Evolutionary conservation across 179 eudicot genomes (phyloP).

Genomic region (Silene coronaria): DNA sequence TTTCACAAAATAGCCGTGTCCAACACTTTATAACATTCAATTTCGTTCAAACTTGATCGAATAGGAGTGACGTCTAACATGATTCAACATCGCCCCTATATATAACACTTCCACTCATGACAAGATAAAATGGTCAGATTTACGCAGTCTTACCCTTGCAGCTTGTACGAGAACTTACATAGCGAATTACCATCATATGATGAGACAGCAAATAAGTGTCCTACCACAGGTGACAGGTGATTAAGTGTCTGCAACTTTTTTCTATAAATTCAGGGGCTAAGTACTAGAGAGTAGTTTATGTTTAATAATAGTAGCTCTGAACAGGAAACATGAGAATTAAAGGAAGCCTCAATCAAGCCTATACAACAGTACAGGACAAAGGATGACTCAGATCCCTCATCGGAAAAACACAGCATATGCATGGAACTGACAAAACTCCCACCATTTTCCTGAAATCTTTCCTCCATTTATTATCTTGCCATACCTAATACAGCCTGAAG

Average conservation of each 20-base stretch:
- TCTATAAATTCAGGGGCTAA: neutral
- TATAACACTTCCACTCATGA: no score
- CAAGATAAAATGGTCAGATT: neutral
- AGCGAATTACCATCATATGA: constrained; percentile 15
- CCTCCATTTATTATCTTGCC: constrained; percentile 14
- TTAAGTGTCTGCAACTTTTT: constrained; percentile 5
- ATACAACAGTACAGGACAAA: neutral
- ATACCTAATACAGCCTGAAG: neutral
- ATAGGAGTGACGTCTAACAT: neutral
- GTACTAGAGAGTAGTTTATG: neutral
- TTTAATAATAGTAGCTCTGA: neutral
- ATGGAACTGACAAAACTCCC: constrained; percentile 21
- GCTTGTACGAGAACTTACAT: constrained; percentile 6
- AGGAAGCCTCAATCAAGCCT: neutral
- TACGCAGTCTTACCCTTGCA: neutral
- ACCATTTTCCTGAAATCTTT: constrained; percentile 8
- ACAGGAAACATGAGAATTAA: constrained; percentile 11
- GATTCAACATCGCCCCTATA: no score
- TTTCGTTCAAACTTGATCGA: no score
- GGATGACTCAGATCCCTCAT: constrained; percentile 27
- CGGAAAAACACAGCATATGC: constrained; percentile 20
- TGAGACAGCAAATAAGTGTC: constrained; percentile 17
- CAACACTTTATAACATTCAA: neutral
- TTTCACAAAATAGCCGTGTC: no score
- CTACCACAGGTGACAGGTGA: constrained; percentile 3